Base-by-base conservation (phyloP, 192 early-diverging fungal species). In the Powellomyces hirtus region DNA sequence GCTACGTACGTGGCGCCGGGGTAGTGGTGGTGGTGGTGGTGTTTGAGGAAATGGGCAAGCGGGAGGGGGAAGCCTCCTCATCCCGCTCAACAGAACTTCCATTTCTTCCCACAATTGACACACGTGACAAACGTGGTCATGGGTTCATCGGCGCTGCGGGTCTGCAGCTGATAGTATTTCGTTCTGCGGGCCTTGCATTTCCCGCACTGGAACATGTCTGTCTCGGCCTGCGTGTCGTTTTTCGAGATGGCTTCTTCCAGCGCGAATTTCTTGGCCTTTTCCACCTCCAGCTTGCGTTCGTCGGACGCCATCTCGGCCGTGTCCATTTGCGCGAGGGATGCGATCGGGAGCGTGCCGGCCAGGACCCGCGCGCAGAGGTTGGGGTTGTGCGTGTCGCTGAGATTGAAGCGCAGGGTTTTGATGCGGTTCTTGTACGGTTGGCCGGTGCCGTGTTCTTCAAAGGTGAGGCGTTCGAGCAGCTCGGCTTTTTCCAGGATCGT, bases 61-160 rank as follows among this genome's bases (percentile, higher is more conserved):
- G n/a, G n/a, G n/a, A n/a, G n/a, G n/a, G n/a, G n/a, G n/a, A n/a
- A n/a, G n/a, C n/a, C n/a, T n/a, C n/a, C n/a, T n/a, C n/a, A n/a
- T n/a, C n/a, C n/a, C n/a, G n/a, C 16, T 56, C 31, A 56, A 29
- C 53, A 56, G 16, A 56, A 56, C 29, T 29, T 56, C 53, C 53
- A 56, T 30, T 56, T 56, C 4, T 56, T 56, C 20, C 84, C 81
- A 76, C 96, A 98, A 26, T 79, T 81, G 35, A 84, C 77, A 70
- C 96, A 98, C 0, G 92, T 95, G 38, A 98, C 96, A 83, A 97
- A 97, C 46, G 66, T 69, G 6, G 75, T 75, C 96, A 98, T 98
- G 22, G 96, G 96, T 81, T 99, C 97, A 84, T 99, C 97, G 13
- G 97, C 97, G 58, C 88, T 90, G 38, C 97, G 84, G 16, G 96